phyloP scores from a whole-genome alignment of 768 basidiomycete genomes.

The Suillus variegatus region DNA sequence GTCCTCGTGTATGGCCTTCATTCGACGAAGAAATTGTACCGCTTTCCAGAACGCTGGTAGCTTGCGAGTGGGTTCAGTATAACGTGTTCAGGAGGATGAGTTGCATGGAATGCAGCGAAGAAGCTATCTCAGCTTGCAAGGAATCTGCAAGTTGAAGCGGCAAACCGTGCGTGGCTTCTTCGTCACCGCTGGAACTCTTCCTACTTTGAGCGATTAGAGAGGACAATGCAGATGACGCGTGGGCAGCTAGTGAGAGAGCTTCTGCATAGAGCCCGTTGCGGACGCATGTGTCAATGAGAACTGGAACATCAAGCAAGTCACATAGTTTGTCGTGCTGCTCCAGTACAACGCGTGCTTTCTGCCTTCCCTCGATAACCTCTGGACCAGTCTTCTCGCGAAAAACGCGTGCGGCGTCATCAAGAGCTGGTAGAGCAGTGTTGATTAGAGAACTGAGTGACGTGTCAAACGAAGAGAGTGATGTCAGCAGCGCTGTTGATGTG shows the following conservation, averaged over 20 bases:
- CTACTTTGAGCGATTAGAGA: slow-evolving; percentile 45
- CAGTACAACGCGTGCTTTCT: slow-evolving; percentile 79
- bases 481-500: slow-evolving; percentile 71
- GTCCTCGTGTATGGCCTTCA: slow-evolving; percentile 70
- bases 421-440: slow-evolving; percentile 64
- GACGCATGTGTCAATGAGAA: slow-evolving; percentile 91
- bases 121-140: slow-evolving; percentile 65
- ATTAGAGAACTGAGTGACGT: slow-evolving; percentile 72
- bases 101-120: slow-evolving; percentile 67
- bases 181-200: neutral
- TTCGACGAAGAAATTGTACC: slow-evolving; percentile 81
- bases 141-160: slow-evolving; percentile 40
- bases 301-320: slow-evolving; percentile 88
- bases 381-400: slow-evolving; percentile 75
- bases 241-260: slow-evolving; percentile 81
- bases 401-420: slow-evolving; percentile 69
- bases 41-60: slow-evolving; percentile 90
- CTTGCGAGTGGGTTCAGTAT: slow-evolving; percentile 79
- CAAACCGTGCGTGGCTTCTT: neutral
- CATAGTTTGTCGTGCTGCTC: slow-evolving; percentile 94
- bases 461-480: slow-evolving; percentile 74
- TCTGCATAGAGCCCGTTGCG: slow-evolving; percentile 92
- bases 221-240: slow-evolving; percentile 55
- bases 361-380: slow-evolving; percentile 69
- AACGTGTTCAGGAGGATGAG: slow-evolving; percentile 76